Conservation (phyloP, 192 early-diverging fungal genomes). For the Mortierella alpina region DNA sequence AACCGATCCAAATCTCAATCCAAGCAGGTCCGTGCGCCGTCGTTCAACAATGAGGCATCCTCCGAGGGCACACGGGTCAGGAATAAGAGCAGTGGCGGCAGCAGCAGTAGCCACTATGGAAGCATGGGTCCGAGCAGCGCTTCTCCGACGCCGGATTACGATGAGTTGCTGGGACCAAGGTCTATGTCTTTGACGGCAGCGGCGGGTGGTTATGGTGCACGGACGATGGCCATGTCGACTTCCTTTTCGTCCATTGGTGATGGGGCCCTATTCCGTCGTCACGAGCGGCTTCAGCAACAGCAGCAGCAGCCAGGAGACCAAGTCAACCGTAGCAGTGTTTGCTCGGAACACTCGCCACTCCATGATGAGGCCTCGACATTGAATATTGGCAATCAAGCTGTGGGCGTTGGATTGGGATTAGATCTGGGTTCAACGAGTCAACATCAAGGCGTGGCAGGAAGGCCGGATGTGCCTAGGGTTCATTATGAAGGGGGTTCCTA, state of each 20-base stretch:
- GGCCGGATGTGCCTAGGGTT: too few relatives aligned
- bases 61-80: too few relatives aligned
- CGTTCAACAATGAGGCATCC: too few relatives aligned
- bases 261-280: not conserved
- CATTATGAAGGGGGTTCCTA: too few relatives aligned
- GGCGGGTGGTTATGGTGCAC: too few relatives aligned
- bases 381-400: too few relatives aligned
- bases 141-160: too few relatives aligned
- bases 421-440: not conserved
- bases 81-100: not conserved
- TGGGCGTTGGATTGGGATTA: not conserved
- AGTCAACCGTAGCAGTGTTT: not conserved
- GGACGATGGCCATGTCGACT: conserved; percentile 8
- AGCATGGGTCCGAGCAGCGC: too few relatives aligned
- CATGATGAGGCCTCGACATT: not conserved
- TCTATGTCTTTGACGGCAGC: too few relatives aligned
- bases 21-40: too few relatives aligned
- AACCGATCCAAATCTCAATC: not conserved
- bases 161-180: too few relatives aligned
- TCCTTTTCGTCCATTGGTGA: not conserved
- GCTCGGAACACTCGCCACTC: not conserved
- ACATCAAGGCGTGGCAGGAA: not conserved
- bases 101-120: too few relatives aligned
- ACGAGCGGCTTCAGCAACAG: not conserved
- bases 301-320: not conserved